Evolutionary conservation across 2,329 filamentous ascomycete genomes (phyloP), one percentile per base, ranked within the genome.

Genomic region (Tolypocladium capitatum): DNA sequence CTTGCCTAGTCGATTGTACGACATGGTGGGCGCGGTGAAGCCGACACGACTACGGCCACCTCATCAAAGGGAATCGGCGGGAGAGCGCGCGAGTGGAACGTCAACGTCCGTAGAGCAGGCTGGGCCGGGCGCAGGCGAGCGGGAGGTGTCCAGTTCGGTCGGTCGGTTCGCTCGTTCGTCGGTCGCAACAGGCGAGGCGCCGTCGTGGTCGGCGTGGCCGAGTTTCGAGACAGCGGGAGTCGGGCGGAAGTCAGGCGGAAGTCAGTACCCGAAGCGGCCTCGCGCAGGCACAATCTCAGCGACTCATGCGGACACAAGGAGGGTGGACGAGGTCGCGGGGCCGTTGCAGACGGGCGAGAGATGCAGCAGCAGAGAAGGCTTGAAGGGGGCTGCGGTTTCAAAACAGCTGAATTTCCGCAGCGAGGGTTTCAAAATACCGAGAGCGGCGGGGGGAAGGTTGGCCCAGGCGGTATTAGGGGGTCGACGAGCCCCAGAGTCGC

Each of bases 1-100:
- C 79, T 70, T 74, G 79, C 83, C 80, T 73, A 86, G 67, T 58
- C 81, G 80, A 71, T 86, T 84, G 71, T 87, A 87, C 63, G 80
- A 78, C 81, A 86, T 85, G 68, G 63, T 68, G 49, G 46, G 41
- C 45, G 28, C 33, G 35, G 45, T 33, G 21, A 34, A 11, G 21
- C 28, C 27, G 18, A 34, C 9, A 42, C 38, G 38, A 24, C 38
- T 42, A 30, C 8, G 24, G 24, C 38, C 27, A 42, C 38, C 38
- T 30, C 21, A 27, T 41, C 38, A 42, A 42, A 16, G 24, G 13
- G 38, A 30, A 42, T 11, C 21, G 7, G 21, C 5, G 36, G 36
- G 20, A 36, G 35, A 20, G 18, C 2, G 1, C 16, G 36, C 36
- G 21, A 40, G 21, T 38, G 21, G 36, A n/a, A 6, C 24, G 38